Conservation (phyloP, 2,329 filamentous ascomycete species). For the Aspergillus calidoustus region DNA sequence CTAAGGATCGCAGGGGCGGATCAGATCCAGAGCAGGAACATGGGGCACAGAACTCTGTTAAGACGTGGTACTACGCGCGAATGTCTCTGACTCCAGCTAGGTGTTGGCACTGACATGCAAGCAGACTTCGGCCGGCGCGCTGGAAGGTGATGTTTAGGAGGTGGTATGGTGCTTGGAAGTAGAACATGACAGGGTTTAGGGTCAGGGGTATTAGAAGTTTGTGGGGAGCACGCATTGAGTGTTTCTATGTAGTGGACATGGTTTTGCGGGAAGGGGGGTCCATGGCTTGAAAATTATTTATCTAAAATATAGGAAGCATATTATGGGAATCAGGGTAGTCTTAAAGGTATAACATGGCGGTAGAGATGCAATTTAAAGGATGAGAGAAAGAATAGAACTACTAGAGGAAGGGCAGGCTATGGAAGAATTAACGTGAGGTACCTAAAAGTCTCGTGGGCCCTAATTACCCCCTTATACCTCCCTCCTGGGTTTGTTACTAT, state of each 20-base stretch:
- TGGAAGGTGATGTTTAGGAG: slow-evolving; percentile 20
- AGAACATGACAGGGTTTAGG: slow-evolving; percentile 6
- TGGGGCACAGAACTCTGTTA: slow-evolving; percentile 9
- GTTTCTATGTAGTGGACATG: background rate
- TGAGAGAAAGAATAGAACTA: background rate
- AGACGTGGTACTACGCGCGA: too few relatives aligned
- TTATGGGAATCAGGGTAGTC: background rate
- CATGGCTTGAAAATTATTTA: slow-evolving; percentile 13
- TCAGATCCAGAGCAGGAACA: slow-evolving; percentile 3
- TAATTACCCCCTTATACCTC: slow-evolving; percentile 1
- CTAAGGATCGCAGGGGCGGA: slow-evolving; percentile 7
- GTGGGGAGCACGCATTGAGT: slow-evolving; percentile 1
- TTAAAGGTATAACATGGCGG: background rate
- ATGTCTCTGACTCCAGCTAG: too few relatives aligned
- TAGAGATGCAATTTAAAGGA: background rate
- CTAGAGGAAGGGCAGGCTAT: background rate
- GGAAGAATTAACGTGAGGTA: too few relatives aligned
- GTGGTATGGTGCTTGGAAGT: slow-evolving; percentile 16
- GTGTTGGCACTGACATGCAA: slow-evolving; percentile 13
- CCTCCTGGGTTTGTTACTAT: slow-evolving; percentile 5
- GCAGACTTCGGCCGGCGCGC: slow-evolving; percentile 22
- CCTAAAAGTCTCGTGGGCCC: too few relatives aligned
- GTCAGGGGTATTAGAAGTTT: background rate
- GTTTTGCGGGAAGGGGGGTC: slow-evolving; percentile 5
- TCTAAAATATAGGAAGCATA: slow-evolving; percentile 13